phyloP scores from a whole-genome alignment of 2,329 filamentous ascomycete species.

The Leptographium procerum region DNA sequence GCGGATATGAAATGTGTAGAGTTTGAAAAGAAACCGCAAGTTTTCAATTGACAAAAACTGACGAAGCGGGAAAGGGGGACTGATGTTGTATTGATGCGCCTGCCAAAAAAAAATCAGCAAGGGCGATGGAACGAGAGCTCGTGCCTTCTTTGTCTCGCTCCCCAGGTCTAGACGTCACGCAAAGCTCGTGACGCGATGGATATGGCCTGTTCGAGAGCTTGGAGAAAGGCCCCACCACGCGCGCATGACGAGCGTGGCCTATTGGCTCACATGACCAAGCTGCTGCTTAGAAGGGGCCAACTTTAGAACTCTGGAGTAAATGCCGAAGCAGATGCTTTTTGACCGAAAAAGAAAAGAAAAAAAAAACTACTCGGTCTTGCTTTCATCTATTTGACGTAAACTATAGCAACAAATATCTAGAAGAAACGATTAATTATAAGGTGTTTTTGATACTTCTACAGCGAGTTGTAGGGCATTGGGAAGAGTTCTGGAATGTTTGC shows the following conservation, averaged over 20 bases:
- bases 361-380: too few relatives aligned
- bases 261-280: slow-evolving; percentile 3
- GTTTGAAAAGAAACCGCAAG: background rate
- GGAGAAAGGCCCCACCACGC: background rate
- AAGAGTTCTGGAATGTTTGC: too few relatives aligned
- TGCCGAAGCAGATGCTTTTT: too few relatives aligned
- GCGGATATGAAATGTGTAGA: background rate
- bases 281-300: background rate
- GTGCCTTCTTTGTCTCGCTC: background rate
- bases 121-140: background rate
- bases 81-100: background rate
- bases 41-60: background rate
- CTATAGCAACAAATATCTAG: too few relatives aligned
- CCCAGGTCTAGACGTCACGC: slow-evolving; percentile 1
- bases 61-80: background rate
- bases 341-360: too few relatives aligned
- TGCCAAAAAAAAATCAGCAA: background rate
- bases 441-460: too few relatives aligned
- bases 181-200: slow-evolving; percentile 9
- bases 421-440: too few relatives aligned
- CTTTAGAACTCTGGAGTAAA: too few relatives aligned
- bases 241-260: slow-evolving; percentile 4
- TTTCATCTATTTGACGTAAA: too few relatives aligned
- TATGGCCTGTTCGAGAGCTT: slow-evolving; percentile 2
- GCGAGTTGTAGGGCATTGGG: too few relatives aligned